Evolutionary conservation across 208 protist species (phyloP).

Genomic region (Leishmania guyanensis): DNA sequence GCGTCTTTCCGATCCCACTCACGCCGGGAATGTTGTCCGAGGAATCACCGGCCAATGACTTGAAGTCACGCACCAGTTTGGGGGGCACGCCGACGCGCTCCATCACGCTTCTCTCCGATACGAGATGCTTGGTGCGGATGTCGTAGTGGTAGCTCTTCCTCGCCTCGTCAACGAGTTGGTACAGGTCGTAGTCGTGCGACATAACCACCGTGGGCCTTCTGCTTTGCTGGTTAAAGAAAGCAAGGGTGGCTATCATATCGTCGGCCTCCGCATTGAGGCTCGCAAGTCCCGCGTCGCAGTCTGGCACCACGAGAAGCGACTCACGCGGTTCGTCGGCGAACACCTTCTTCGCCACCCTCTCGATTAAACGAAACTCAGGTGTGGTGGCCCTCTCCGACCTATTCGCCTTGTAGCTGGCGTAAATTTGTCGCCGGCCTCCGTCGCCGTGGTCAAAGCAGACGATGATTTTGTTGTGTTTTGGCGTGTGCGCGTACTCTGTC

Average conservation of each 20-base stretch:
- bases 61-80: constrained; percentile 87
- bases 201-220: constrained; percentile 83
- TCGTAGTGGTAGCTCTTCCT: constrained; percentile 83
- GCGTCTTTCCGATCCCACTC: constrained; percentile 83
- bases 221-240: constrained; percentile 71
- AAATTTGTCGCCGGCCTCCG: constrained; percentile 79
- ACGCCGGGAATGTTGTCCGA: constrained; percentile 89
- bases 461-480: constrained; percentile 87
- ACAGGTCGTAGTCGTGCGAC: constrained; percentile 91
- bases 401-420: constrained; percentile 83
- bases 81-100: constrained; percentile 83
- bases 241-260: constrained; percentile 89
- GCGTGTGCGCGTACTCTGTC: constrained; percentile 84
- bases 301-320: constrained; percentile 74
- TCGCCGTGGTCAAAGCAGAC: constrained; percentile 92
- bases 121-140: constrained; percentile 86
- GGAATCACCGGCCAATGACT: constrained; percentile 81
- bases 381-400: constrained; percentile 38
- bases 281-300: constrained; percentile 67
- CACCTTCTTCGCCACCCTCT: constrained; percentile 82
- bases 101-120: constrained; percentile 82
- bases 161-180: constrained; percentile 85
- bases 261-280: constrained; percentile 87
- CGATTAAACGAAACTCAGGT: constrained; percentile 68
- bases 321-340: constrained; percentile 74